These are phyloP conservation scores for Rhodotorula sp. DNA, from an alignment of 1,284 basidiomycete genomes.

Conservation along the genomic window DNA sequence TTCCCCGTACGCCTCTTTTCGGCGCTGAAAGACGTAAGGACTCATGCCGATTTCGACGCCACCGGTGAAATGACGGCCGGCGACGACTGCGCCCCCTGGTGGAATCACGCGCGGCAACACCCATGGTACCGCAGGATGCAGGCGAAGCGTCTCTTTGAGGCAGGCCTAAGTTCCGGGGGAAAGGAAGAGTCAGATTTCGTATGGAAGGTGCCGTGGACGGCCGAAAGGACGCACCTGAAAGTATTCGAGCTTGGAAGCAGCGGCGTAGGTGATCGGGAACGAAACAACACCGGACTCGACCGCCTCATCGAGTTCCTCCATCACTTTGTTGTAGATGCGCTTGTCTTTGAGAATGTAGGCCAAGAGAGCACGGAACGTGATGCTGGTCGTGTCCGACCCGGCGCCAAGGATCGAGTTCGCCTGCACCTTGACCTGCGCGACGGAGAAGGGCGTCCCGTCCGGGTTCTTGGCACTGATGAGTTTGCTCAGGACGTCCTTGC, in stretches of 20 bases:
- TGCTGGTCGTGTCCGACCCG: slow-evolving; percentile 23
- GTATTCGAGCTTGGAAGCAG: slow-evolving; percentile 42
- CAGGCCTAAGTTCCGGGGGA: slow-evolving; percentile 39
- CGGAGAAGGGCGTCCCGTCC: slow-evolving; percentile 6
- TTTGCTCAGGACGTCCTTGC: slow-evolving; percentile 6
- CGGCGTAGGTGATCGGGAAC: slow-evolving; percentile 43
- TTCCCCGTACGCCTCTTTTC: neutral
- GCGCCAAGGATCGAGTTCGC: slow-evolving; percentile 9
- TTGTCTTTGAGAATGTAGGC: slow-evolving; percentile 44
- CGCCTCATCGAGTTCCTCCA: slow-evolving; percentile 43
- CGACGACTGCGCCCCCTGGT: slow-evolving; percentile 41
- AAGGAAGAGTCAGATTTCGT: neutral
- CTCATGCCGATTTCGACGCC: slow-evolving; percentile 12
- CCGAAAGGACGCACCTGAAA: slow-evolving; percentile 17
- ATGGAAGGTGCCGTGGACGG: no score
- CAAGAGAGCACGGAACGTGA: slow-evolving; percentile 43
- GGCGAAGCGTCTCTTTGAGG: slow-evolving; percentile 47
- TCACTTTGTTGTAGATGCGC: slow-evolving; percentile 39
- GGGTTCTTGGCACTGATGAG: slow-evolving; percentile 9
- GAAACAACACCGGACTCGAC: slow-evolving; percentile 40
- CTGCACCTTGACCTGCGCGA: slow-evolving; percentile 10
- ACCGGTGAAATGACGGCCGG: slow-evolving; percentile 43
- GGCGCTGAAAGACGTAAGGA: slow-evolving; percentile 5
- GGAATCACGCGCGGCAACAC: slow-evolving; percentile 46
- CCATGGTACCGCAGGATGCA: slow-evolving; percentile 47